phyloP scores from a whole-genome alignment of 176 grass and related monocot genomes.

The Eleusine coracana region DNA sequence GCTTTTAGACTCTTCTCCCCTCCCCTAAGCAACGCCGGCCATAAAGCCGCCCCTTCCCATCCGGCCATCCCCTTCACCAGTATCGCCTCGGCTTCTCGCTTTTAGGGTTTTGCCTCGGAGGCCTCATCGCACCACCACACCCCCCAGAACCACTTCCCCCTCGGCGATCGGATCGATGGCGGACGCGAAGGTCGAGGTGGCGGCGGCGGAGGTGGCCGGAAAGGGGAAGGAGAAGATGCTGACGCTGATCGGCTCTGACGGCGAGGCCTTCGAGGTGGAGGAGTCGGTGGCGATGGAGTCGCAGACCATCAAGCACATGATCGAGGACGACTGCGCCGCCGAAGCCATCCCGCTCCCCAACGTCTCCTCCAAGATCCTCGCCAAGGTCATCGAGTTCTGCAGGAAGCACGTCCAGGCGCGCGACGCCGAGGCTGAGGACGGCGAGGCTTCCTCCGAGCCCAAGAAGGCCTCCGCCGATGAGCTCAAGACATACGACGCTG shows the following conservation, averaged over 20 bases:
- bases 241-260: slow-evolving; percentile 44
- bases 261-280: slow-evolving; percentile 50
- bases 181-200: not conserved
- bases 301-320: slow-evolving; percentile 56
- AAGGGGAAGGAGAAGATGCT: slow-evolving; percentile 17
- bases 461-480: slow-evolving; percentile 22
- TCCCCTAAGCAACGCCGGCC: not conserved
- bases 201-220: not conserved
- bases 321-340: slow-evolving; percentile 54
- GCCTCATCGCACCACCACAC: not conserved
- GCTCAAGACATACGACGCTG: slow-evolving; percentile 48
- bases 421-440: not conserved
- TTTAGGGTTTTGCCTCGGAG: slow-evolving; percentile 20
- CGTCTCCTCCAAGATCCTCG: slow-evolving; percentile 51
- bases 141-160: too few relatives aligned
- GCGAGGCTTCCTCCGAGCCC: not conserved
- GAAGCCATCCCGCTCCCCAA: slow-evolving; percentile 60
- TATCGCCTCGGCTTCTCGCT: not conserved
- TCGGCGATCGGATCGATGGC: slow-evolving; percentile 34
- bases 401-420: slow-evolving; percentile 48
- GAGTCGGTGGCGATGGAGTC: slow-evolving; percentile 51
- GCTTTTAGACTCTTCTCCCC: slow-evolving; percentile 5
- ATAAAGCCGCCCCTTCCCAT: not conserved
- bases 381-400: slow-evolving; percentile 63
- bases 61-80: not conserved